Evolutionary conservation across 2,329 filamentous ascomycete species (phyloP), one percentile per base, ranked within the genome.

Genomic region (Orbilia brochopaga): DNA sequence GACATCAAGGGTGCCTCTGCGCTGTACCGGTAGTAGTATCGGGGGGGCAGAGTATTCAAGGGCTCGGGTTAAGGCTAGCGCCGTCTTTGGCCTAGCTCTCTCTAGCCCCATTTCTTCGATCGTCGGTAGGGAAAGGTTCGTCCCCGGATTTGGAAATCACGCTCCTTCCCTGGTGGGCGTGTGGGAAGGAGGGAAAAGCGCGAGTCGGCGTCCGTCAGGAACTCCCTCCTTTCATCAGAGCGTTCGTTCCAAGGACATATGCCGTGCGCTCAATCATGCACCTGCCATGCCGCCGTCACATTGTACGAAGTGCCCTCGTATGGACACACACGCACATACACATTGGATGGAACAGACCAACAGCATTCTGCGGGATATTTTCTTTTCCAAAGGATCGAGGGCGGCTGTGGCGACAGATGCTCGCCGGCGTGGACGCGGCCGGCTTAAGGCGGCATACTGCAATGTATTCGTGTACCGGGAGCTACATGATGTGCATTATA

Each of bases 111-210:
- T 32, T 19, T 48, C 19, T 48, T 8, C 56, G 42, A 65, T 72
- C 51, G 67, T 52, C 42, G 56, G 52, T 57, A 52, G 56, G 7
- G 17, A n/a, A 11, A 27, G 23, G 50, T 59, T 63, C 55, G 56
- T 56, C 52, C 57, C 67, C 67, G 67, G 67, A 72, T 65, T 65
- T 65, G 60, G 67, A 65, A 65, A 65, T 61, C 58, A 54, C 60
- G 27, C 19, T 59, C 59, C 48, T 70, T 37, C 50, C 65, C 52
- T 59, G 66, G 59, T 58, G 53, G 64, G 19, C 32, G 46, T n/a
- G n/a, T n/a, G n/a, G n/a, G n/a, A n/a, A n/a, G n/a, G n/a, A n/a
- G 15, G 24, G 56, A 30, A n/a, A 60, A 61, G 35, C 51, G 19
- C 13, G 58, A 48, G 44, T 48, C 44, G 44, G 44, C 44, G 17